phyloP scores from a whole-genome alignment of 805 yeast species.

The Debaryomyces hansenii region DNA sequence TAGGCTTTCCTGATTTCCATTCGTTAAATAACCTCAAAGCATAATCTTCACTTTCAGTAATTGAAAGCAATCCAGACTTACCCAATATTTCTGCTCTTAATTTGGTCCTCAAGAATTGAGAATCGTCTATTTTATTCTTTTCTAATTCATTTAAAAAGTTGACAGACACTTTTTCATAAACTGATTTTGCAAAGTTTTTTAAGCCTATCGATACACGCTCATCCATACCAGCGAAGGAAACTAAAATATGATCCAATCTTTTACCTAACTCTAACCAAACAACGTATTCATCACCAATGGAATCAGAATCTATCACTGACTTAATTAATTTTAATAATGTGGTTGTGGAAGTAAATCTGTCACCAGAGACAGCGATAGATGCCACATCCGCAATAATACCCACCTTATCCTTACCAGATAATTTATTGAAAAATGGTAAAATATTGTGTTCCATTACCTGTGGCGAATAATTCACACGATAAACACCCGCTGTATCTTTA shows the following conservation, averaged over 20 bases:
- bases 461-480: conserved; percentile 53
- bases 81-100: conserved; percentile 41
- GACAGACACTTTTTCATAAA: conserved; percentile 32
- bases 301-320: conserved; percentile 23
- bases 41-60: conserved; percentile 35
- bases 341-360: conserved; percentile 31
- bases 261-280: conserved; percentile 58
- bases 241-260: conserved; percentile 34
- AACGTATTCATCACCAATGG: conserved; percentile 37
- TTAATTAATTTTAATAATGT: conserved; percentile 46
- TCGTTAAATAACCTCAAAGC: conserved; percentile 30
- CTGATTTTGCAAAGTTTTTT: conserved; percentile 26
- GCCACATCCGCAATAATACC: conserved; percentile 55
- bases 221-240: conserved; percentile 31
- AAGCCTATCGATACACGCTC: conserved; percentile 26
- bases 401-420: conserved; percentile 50
- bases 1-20: conserved; percentile 20
- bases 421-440: conserved; percentile 32
- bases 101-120: conserved; percentile 28
- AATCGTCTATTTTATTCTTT: conserved; percentile 12
- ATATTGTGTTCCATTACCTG: conserved; percentile 40
- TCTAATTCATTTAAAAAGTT: conserved; percentile 20
- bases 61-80: conserved; percentile 38
- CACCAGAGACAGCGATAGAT: conserved; percentile 50
- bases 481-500: conserved; percentile 51